A percentile compares a stretch with the other conserved stretches of the same genome.
Conservation (phyloP, 495 filamentous ascomycete genomes). For the Hypoxylon fragiforme region DNA sequence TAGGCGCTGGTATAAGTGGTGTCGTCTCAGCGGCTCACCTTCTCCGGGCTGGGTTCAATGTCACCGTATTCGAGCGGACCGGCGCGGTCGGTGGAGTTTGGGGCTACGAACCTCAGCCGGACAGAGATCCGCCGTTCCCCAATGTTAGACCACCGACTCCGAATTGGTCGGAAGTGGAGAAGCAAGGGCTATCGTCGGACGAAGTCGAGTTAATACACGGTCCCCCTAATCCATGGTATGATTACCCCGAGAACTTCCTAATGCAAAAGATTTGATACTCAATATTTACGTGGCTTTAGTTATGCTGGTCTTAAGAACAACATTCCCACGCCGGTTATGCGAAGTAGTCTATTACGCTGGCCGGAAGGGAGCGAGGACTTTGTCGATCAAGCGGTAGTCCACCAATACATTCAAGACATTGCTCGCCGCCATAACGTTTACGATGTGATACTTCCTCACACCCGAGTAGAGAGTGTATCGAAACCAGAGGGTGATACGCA, state of each 20-base stretch:
- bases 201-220: conserved; percentile 31
- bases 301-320: conserved; percentile 69
- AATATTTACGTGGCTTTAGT: conserved; percentile 45
- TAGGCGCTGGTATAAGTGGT: conserved; percentile 72
- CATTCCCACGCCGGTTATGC: conserved; percentile 63
- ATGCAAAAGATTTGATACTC: background rate
- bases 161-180: conserved; percentile 39
- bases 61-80: conserved; percentile 67
- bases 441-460: conserved; percentile 55
- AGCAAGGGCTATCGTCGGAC: conserved; percentile 26
- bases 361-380: conserved; percentile 59
- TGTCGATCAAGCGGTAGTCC: conserved; percentile 58
- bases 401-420: conserved; percentile 62
- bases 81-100: conserved; percentile 63
- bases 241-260: background rate
- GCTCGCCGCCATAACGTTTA: conserved; percentile 54
- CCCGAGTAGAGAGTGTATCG: conserved; percentile 57
- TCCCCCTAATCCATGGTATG: conserved; percentile 46
- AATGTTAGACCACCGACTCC: conserved; percentile 45
- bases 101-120: conserved; percentile 64
- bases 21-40: conserved; percentile 66
- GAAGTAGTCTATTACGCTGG: conserved; percentile 62
- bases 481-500: conserved; percentile 45
- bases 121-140: conserved; percentile 62
- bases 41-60: conserved; percentile 58